Evolutionary conservation across 2,329 filamentous ascomycete genomes (phyloP).

Genomic region (Sclerotinia borealis): DNA sequence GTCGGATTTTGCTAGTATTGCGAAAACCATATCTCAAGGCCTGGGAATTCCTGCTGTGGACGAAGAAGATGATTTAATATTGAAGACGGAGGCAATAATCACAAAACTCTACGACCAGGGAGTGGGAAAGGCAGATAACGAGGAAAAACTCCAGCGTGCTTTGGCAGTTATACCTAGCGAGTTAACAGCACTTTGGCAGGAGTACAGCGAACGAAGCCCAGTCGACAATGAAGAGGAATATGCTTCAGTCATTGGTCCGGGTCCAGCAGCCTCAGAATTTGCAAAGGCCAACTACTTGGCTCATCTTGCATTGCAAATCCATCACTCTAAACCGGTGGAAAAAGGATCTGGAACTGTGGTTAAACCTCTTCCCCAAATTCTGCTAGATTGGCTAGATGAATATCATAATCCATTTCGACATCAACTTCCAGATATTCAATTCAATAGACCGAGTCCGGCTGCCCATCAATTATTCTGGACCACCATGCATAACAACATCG

Average conservation of each 20-base stretch:
- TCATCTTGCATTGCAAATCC: conserved; percentile 69
- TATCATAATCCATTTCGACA: conserved; percentile 67
- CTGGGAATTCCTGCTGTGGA: conserved; percentile 53
- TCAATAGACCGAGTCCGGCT: conserved; percentile 64
- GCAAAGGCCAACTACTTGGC: conserved; percentile 76
- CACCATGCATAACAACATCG: conserved; percentile 63
- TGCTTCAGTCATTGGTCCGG: conserved; percentile 58
- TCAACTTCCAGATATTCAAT: conserved; percentile 59
- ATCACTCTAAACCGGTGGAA: conserved; percentile 54
- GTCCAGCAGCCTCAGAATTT: conserved; percentile 54
- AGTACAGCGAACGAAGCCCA: conserved; percentile 41
- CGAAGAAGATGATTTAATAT: conserved; percentile 66
- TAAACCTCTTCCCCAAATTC: conserved; percentile 65
- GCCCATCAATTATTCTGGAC: conserved; percentile 80
- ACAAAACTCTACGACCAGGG: conserved; percentile 58
- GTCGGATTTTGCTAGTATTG: conserved; percentile 55
- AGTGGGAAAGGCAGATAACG: conserved; percentile 49
- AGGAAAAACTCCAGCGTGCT: conserved; percentile 49
- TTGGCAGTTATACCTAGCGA: conserved; percentile 48
- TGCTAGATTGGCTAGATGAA: conserved; percentile 76
- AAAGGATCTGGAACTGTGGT: conserved; percentile 18
- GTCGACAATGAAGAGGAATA: conserved; percentile 47
- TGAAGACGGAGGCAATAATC: conserved; percentile 69
- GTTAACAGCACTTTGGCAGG: conserved; percentile 51
- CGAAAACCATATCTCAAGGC: conserved; percentile 61